Conservation (phyloP, 768 basidiomycete genomes). For the Piloderma croceum region DNA sequence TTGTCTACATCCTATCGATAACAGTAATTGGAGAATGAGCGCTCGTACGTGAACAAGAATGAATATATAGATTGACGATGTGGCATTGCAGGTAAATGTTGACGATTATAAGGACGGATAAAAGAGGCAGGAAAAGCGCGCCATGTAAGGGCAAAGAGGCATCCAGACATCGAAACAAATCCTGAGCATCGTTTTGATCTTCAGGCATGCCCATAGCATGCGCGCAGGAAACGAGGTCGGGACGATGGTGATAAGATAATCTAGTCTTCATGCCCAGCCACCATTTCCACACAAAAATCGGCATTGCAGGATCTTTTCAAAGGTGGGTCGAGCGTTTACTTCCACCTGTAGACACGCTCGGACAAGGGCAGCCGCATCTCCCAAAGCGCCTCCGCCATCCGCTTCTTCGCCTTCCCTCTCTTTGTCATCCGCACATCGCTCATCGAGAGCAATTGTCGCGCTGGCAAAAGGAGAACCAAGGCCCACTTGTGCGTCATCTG, state of each 20-base stretch:
- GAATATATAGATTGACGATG: too few relatives aligned
- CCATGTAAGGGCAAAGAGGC: too few relatives aligned
- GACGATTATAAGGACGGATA: too few relatives aligned
- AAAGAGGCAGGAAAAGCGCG: too few relatives aligned
- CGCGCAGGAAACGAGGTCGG: slow-evolving; percentile 6
- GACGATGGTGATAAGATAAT: slow-evolving; percentile 1
- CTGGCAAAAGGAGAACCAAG: slow-evolving; percentile 70
- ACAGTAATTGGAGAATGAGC: too few relatives aligned
- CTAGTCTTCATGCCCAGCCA: slow-evolving; percentile 51
- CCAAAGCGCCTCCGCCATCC: slow-evolving; percentile 80
- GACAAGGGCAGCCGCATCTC: slow-evolving; percentile 82
- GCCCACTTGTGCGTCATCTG: slow-evolving; percentile 86
- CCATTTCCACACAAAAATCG: slow-evolving; percentile 73
- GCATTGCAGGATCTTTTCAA: slow-evolving; percentile 74
- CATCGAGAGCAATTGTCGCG: slow-evolving; percentile 71
- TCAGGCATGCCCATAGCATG: too few relatives aligned
- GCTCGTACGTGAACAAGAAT: too few relatives aligned
- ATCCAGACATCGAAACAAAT: too few relatives aligned
- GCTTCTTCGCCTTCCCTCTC: slow-evolving; percentile 67
- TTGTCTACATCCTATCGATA: too few relatives aligned
- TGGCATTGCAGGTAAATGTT: too few relatives aligned
- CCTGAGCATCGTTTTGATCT: slow-evolving; percentile 25
- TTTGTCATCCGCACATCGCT: slow-evolving; percentile 71
- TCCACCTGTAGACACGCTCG: slow-evolving; percentile 81
- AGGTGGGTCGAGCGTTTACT: slow-evolving; percentile 72